These are phyloP conservation scores for Trichosanthes truncata DNA, from an alignment of 306 rosid genomes.

Conservation along the genomic window DNA sequence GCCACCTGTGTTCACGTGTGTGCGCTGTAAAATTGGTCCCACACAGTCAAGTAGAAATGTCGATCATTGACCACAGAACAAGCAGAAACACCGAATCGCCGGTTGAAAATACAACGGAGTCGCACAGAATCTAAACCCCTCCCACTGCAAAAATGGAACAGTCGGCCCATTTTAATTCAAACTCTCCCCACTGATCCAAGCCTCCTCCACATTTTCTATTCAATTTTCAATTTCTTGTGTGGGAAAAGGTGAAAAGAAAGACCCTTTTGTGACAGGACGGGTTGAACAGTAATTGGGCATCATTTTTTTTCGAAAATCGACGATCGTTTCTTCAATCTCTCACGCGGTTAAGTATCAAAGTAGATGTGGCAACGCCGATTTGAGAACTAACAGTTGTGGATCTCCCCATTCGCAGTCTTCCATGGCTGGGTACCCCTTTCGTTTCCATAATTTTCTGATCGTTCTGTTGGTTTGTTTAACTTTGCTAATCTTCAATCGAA, in stretches of 20 bases:
- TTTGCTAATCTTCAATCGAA: not conserved
- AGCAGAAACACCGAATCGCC: not conserved
- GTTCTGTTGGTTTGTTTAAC: not conserved
- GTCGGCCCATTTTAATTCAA: not conserved
- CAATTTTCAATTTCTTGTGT: not conserved
- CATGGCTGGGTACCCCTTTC: conserved; percentile 8
- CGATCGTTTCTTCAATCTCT: not conserved
- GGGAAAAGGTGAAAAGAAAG: not conserved
- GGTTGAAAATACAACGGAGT: not conserved
- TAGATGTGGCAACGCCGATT: not conserved
- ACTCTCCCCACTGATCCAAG: not conserved
- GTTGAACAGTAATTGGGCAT: not conserved
- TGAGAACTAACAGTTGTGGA: not conserved
- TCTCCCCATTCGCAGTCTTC: not conserved
- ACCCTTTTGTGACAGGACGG: not conserved
- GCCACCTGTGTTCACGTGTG: not conserved
- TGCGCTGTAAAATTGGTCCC: not conserved
- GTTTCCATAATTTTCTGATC: not conserved
- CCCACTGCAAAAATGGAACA: not conserved
- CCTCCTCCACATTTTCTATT: not conserved
- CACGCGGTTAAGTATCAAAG: not conserved
- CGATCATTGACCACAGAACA: not conserved
- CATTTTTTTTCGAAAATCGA: not conserved
- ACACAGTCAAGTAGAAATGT: not conserved
- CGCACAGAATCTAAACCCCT: not conserved